Base-by-base conservation (phyloP, 2,329 filamentous ascomycete genomes). In the Penicillium sp. region DNA sequence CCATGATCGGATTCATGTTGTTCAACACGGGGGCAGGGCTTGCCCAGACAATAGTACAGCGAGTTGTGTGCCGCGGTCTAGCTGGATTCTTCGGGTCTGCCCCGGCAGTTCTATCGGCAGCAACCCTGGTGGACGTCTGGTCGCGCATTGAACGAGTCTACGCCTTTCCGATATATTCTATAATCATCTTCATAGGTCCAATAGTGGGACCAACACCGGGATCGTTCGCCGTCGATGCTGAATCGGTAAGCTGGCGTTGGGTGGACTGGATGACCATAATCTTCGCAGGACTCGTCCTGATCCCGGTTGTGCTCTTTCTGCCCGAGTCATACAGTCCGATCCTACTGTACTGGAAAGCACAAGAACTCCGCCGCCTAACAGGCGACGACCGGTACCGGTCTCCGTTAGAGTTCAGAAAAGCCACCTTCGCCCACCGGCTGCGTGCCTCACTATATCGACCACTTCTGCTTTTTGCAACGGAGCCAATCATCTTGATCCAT, bases 251-350 rank as follows among this genome's bases (percentile, higher is more conserved):
- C 29, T 77, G 75, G 75, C 69, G 74, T 19, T 77, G 72, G 70
- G 63, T 65, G 1, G 70, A 74, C 53, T 77, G 74, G 74, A 63
- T 70, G 2, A 69, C 67, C 0, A 54, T 72, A 6, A 68, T 73
- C 24, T 61, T 69, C 13, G 66, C 66, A 9, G 66, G 57, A 1
- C 45, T 65, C 0, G 53, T 69, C 1, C 61, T 73, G 29, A 10
- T 59, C 7, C 28, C 67, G 9, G 62, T 71, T 1, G 50, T 77
- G 2, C 53, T 76, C 3, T 72, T 75, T 53, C 65, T 75, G 6
- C 76, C 75, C 2, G 76, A 79, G 60, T 78, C 75, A 0, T 78
- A 76, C 55, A 63, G 71, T 3, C 74, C 73, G 0, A 58, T 73
- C n/a, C 59, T 75, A 1, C 60, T 75, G 5, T 65, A 67, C 26